Conservation (phyloP, 2,329 filamentous ascomycete genomes). For the Aspergillus pseudonomiae region DNA sequence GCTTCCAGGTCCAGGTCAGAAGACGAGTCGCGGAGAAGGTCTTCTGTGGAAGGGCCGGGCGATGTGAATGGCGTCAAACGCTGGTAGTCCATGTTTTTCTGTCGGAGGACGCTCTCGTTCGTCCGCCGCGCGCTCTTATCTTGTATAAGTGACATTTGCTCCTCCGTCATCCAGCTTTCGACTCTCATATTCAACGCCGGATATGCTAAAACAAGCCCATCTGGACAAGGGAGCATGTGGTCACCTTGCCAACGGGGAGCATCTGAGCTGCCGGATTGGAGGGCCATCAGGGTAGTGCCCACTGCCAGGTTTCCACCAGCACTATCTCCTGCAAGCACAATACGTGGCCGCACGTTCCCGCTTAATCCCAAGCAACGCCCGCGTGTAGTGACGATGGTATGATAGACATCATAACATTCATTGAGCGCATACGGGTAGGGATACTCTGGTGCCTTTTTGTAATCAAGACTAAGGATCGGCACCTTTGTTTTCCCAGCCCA, state of each 20-base stretch:
- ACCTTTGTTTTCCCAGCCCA: constrained; percentile 89
- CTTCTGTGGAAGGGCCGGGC: constrained; percentile 77
- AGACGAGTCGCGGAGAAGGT: constrained; percentile 26
- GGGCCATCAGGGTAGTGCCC: constrained; percentile 82
- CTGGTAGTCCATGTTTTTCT: constrained; percentile 88
- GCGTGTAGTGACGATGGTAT: constrained; percentile 70
- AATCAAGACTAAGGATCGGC: constrained; percentile 90
- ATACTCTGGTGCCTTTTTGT: constrained; percentile 81
- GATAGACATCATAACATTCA: constrained; percentile 85
- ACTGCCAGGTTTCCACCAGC: constrained; percentile 81
- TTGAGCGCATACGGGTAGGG: constrained; percentile 85
- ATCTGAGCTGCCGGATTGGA: constrained; percentile 69
- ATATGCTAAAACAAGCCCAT: constrained; percentile 83
- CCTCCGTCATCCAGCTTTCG: constrained; percentile 98
- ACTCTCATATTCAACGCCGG: constrained; percentile 96
- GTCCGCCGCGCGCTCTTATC: constrained; percentile 77
- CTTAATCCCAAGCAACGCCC: constrained; percentile 76
- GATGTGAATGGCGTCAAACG: constrained; percentile 74
- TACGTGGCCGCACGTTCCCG: constrained; percentile 64
- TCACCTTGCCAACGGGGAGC: constrained; percentile 60
- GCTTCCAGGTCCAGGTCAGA: constrained; percentile 18
- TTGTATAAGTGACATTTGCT: constrained; percentile 92
- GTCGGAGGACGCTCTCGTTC: constrained; percentile 75
- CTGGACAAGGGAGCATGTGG: constrained; percentile 69
- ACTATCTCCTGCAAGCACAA: constrained; percentile 78